Evolutionary conservation across 176 grass and related monocot species (phyloP).

Genomic region (Otatea glauca): DNA sequence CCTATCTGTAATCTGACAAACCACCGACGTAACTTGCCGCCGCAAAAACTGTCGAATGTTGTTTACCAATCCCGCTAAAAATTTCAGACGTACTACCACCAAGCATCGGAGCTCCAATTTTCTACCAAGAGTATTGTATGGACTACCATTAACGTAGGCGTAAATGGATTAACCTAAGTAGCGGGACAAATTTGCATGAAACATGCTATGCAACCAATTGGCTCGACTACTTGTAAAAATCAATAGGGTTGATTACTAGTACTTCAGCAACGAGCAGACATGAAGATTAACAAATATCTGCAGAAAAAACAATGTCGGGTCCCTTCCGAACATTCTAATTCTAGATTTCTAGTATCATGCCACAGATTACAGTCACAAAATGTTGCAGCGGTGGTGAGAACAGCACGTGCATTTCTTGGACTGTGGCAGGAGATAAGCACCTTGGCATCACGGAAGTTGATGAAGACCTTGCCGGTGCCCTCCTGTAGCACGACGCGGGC

Average conservation of each 20-base stretch:
- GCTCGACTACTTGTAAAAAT: not conserved
- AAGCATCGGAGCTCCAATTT: not conserved
- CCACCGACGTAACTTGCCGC: too few relatives aligned
- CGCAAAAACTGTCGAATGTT: too few relatives aligned
- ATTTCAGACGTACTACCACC: not conserved
- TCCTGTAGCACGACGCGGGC: slow-evolving; percentile 94
- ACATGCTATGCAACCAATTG: not conserved
- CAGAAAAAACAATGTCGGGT: not conserved
- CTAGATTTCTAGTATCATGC: slow-evolving; percentile 2
- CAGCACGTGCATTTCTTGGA: not conserved
- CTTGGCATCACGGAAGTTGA: slow-evolving; percentile 94
- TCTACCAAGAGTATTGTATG: not conserved
- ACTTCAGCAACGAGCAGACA: not conserved
- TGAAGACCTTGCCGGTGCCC: slow-evolving; percentile 84
- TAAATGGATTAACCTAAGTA: not conserved
- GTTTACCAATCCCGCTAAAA: not conserved
- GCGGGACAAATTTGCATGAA: not conserved
- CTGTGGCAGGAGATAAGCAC: slow-evolving; percentile 25
- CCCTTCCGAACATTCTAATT: not conserved
- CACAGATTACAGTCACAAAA: not conserved
- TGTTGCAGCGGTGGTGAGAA: not conserved
- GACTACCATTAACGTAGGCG: not conserved
- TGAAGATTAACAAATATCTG: not conserved
- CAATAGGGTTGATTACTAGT: not conserved
- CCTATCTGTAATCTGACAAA: too few relatives aligned